These are phyloP conservation scores for Hirsutella thompsonii DNA, from an alignment of 2,329 filamentous ascomycete species.

Conservation along the genomic window DNA sequence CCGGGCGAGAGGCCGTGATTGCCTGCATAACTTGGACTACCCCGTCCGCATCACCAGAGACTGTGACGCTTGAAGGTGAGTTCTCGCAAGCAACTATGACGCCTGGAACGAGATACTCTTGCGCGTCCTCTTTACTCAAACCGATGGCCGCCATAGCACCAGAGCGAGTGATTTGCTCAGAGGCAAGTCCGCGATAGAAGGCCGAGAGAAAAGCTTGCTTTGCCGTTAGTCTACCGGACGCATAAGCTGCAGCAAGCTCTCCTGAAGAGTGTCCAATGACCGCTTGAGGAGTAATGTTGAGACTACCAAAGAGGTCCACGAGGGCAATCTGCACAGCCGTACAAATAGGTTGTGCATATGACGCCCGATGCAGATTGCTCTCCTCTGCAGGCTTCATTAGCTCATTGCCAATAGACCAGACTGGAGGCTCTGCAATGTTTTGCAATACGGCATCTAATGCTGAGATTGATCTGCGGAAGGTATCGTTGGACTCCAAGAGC, in stretches of 20 bases:
- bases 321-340: slow-evolving; percentile 39
- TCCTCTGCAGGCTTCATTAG: too few species aligned
- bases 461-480: background rate
- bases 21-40: slow-evolving; percentile 6
- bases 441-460: background rate
- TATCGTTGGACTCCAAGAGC: slow-evolving; percentile 4
- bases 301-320: slow-evolving; percentile 20
- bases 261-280: slow-evolving; percentile 25
- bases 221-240: slow-evolving; percentile 14
- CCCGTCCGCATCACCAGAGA: slow-evolving; percentile 15
- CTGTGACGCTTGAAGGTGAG: slow-evolving; percentile 31
- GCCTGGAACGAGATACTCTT: slow-evolving; percentile 7
- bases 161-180: slow-evolving; percentile 1
- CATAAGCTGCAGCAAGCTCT: slow-evolving; percentile 25
- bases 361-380: too few species aligned
- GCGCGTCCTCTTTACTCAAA: slow-evolving; percentile 10
- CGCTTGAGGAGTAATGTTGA: slow-evolving; percentile 14
- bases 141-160: slow-evolving; percentile 21
- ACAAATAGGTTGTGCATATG: slow-evolving; percentile 38
- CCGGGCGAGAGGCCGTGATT: slow-evolving; percentile 19
- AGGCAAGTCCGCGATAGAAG: slow-evolving; percentile 19
- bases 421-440: background rate
- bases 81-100: slow-evolving; percentile 21
- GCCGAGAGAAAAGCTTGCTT: slow-evolving; percentile 18
- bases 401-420: background rate